phyloP scores from a whole-genome alignment of 2,329 filamentous ascomycete species.

The Trichoderma sp. region DNA sequence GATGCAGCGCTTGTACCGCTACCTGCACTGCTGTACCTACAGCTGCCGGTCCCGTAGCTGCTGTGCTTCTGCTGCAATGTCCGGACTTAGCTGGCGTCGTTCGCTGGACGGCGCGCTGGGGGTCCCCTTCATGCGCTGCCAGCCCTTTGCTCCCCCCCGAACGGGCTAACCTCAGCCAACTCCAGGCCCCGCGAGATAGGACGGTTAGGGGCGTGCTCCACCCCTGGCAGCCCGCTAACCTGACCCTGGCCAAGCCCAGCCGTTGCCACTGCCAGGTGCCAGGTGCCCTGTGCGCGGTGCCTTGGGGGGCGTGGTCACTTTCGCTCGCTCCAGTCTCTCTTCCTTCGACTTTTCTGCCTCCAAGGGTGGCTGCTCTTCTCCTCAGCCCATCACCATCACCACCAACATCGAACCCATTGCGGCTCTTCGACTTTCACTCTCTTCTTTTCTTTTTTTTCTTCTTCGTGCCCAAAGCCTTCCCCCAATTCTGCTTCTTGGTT shows the following conservation, averaged over 20 bases:
- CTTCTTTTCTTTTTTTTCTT: conserved; percentile 36
- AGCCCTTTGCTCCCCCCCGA: conserved; percentile 15
- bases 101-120: conserved; percentile 1
- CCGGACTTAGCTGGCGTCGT: not conserved
- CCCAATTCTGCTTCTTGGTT: conserved; percentile 39
- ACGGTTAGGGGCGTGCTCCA: conserved; percentile 29
- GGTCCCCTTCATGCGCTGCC: conserved; percentile 2
- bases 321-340: conserved; percentile 16
- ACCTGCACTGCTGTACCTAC: not conserved
- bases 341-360: conserved; percentile 28
- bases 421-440: conserved; percentile 31
- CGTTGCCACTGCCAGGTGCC: conserved; percentile 30
- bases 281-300: conserved; percentile 26
- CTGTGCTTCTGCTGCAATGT: not conserved
- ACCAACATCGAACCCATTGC: conserved; percentile 24
- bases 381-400: conserved; percentile 27
- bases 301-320: conserved; percentile 11
- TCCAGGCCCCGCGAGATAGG: conserved; percentile 27
- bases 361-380: conserved; percentile 24
- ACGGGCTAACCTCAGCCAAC: conserved; percentile 8
- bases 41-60: not conserved
- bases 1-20: not conserved
- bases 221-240: conserved; percentile 26
- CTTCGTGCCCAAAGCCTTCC: conserved; percentile 32
- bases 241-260: conserved; percentile 29